Evolutionary conservation across 257 asterid genomes (phyloP).

Genomic region (Orobanche coerulescens): DNA sequence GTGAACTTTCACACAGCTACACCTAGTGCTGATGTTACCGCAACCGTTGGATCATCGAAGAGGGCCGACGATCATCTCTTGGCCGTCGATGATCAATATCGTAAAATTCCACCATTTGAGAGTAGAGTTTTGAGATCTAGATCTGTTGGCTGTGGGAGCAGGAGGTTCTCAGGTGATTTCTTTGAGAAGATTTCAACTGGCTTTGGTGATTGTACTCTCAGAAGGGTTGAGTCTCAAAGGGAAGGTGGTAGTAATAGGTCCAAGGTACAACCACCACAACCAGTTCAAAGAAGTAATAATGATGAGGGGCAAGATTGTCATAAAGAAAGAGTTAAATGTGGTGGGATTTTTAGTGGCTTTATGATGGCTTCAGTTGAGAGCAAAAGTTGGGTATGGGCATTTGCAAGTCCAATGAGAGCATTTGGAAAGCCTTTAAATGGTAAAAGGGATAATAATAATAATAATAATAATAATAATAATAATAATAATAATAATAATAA

Average conservation of each 20-base stretch:
- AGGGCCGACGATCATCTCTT: slow-evolving; percentile 35
- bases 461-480: background rate
- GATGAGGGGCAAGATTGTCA: slow-evolving; percentile 31
- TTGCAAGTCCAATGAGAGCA: slow-evolving; percentile 78
- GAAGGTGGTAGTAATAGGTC: slow-evolving; percentile 30
- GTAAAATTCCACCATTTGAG: slow-evolving; percentile 17
- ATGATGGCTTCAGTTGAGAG: slow-evolving; percentile 48
- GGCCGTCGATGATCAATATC: slow-evolving; percentile 35
- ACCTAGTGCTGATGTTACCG: slow-evolving; percentile 16
- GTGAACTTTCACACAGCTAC: slow-evolving; percentile 36
- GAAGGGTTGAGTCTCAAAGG: slow-evolving; percentile 74
- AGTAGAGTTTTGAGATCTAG: slow-evolving; percentile 55
- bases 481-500: slow-evolving; percentile 52
- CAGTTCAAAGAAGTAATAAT: slow-evolving; percentile 16
- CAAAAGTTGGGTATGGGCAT: slow-evolving; percentile 93
- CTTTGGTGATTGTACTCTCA: slow-evolving; percentile 62
- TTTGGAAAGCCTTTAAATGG: slow-evolving; percentile 44
- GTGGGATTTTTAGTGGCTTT: slow-evolving; percentile 56
- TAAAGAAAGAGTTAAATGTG: slow-evolving; percentile 45
- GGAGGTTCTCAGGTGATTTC: slow-evolving; percentile 53
- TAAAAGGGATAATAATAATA: slow-evolving; percentile 31
- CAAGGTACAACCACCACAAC: slow-evolving; percentile 20
- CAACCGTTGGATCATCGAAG: slow-evolving; percentile 27
- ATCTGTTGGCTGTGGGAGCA: slow-evolving; percentile 70
- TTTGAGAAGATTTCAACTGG: slow-evolving; percentile 55